Percentiles rank a stretch among this genome's conserved stretches.
phyloP scores from a whole-genome alignment of 257 asterid species.

The Solanum tacnaense region DNA sequence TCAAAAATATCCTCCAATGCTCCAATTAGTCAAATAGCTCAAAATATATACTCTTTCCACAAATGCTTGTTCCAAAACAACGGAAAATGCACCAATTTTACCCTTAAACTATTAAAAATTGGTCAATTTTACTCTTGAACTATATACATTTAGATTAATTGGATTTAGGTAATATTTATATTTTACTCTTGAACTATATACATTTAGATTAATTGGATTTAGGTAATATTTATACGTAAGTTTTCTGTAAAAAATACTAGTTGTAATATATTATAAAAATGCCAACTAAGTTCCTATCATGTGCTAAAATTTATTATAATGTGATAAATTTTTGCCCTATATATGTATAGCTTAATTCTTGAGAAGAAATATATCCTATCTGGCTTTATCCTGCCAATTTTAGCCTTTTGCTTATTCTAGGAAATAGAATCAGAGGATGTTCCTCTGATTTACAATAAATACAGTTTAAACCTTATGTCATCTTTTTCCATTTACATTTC shows the following conservation, averaged over 20 bases:
- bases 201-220: too few relatives aligned
- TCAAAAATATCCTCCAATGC: background rate
- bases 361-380: constrained; percentile 46
- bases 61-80: background rate
- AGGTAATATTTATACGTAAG: background rate
- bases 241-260: background rate
- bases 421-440: constrained; percentile 43
- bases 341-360: background rate
- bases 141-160: too few relatives aligned
- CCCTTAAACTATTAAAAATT: background rate
- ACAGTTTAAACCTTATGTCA: constrained; percentile 11
- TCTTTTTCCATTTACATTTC: constrained; percentile 5
- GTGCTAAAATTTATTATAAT: background rate
- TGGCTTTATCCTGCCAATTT: constrained; percentile 43
- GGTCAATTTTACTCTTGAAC: background rate
- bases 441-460: constrained; percentile 28
- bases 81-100: background rate
- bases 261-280: background rate
- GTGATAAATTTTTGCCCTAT: background rate
- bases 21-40: background rate
- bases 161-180: background rate
- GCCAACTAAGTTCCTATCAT: background rate
- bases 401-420: constrained; percentile 35
- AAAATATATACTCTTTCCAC: background rate
- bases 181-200: background rate